Percentiles rank a stretch among this genome's conserved stretches.
Evolutionary conservation across 1,284 basidiomycete species (phyloP).

Genomic region (Tilletiopsis washingtonensis): DNA sequence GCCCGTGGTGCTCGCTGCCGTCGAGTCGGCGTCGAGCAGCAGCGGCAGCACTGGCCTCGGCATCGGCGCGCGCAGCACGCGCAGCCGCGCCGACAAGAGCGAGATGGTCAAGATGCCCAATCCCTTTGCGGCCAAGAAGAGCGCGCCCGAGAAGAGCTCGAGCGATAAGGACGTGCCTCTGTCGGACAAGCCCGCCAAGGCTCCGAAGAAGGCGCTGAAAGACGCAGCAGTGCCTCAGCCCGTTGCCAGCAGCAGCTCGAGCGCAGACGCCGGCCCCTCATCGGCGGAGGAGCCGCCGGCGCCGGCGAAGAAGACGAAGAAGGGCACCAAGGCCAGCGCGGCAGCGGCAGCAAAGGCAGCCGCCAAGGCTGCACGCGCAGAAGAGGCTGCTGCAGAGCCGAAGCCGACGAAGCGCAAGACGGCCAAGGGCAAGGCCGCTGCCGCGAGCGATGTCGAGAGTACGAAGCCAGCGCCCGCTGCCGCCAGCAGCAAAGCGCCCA

Average conservation of each 20-base stretch:
- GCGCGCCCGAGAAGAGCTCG: neutral
- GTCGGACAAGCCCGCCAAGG: neutral
- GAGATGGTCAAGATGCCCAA: constrained; percentile 1
- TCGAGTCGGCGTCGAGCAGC: neutral
- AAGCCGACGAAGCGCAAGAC: too few relatives aligned
- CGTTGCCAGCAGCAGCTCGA: neutral
- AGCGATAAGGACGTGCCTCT: neutral
- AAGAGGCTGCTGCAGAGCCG: too few relatives aligned
- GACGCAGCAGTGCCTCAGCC: neutral
- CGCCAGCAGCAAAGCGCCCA: too few relatives aligned
- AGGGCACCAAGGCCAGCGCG: too few relatives aligned
- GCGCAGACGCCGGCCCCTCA: too few relatives aligned
- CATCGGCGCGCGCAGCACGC: neutral
- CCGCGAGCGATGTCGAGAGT: too few relatives aligned
- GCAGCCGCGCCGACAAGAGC: neutral
- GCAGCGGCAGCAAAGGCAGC: too few relatives aligned
- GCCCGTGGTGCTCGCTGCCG: neutral
- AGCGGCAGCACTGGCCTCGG: neutral
- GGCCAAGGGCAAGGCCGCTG: too few relatives aligned
- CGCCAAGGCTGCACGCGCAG: too few relatives aligned
- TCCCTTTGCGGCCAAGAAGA: constrained; percentile 1
- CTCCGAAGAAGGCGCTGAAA: neutral
- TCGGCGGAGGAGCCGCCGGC: too few relatives aligned
- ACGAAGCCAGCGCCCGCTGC: too few relatives aligned
- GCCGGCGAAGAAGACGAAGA: too few relatives aligned